Evolutionary conservation across 2,329 filamentous ascomycete species (phyloP), one percentile per base, ranked within the genome.

Genomic region (Penicillium brasilianum): DNA sequence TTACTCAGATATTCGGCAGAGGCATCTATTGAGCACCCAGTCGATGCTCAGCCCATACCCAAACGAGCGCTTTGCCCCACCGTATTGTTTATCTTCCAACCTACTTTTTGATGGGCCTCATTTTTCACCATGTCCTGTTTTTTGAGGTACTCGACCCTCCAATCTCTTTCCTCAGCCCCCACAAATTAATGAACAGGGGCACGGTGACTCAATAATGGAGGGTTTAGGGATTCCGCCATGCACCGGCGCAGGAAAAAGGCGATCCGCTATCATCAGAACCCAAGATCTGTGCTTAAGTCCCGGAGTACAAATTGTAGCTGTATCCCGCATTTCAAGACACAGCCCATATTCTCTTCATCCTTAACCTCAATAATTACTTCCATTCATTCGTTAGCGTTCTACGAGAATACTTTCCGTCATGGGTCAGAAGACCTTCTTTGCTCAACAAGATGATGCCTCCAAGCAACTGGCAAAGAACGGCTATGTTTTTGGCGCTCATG

Each of bases 401-500:
- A 30, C 22, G 28, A 7, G 22, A 13, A 49, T 30, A 46, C 11
- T 44, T 63, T 53, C 34, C 13, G 51, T 53, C 10, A 66, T 64
- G 14, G 64, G 60, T 41, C 37, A 46, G 53, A 65, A 63, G 25
- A 0, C 9, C 1, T 65, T 58, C 36, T 65, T 65, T 65, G 41
- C 58, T 58, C 3, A 64, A 41, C 16, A 58, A 61, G 60, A 66
- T 44, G 25, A 61, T 22, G 30, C 51, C 53, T 30, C 52, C 39
- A 54, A 61, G n/a, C 36, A 48, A 61, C 11, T 58, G 4, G n/a
- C 48, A 53, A 41, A 63, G 20, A 66, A 32, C 20, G 28, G 64
- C 48, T 66, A 66, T 59, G 37, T 63, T 54, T 65, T 63, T 52
- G 44, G 64, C 20, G 60, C 58, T 51, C 16, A 66, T 60, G 20